Base-by-base conservation (phyloP, 169 alveolate species). In the Plasmodium reichenowi region DNA sequence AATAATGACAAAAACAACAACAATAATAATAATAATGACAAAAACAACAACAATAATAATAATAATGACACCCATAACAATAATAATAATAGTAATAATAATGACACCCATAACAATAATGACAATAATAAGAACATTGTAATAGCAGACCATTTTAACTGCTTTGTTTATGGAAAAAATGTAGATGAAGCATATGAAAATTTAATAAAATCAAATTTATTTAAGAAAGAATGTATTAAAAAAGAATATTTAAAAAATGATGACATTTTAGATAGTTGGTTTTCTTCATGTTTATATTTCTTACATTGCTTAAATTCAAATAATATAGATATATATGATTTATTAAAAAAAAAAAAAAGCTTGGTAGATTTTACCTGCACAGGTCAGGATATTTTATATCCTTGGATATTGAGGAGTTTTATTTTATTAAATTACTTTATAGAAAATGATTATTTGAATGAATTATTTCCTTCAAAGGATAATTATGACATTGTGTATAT, bases 181-280 rank as follows among this genome's bases (percentile, higher is more conserved):
- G 64, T 76, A 1, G 70, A 76, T 7, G 74, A 76, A 17, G 89
- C 89, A 2, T 64, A 76, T 56, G 43, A 76, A 9, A 62, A 38
- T 64, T 48, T 76, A 15, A 26, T 32, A 3, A 26, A 76, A 1
- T 76, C 89, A 12, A 2, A n/a, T 10, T 29, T n/a, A n/a, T 64
- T 76, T 22, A 22, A 76, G 48, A 50, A 13, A 2, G 63, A 22
- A 43, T 45, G n/a, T 26, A 29, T 76, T 5, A 76, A 32, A 56
- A 63, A 54, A 22, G 89, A 76, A 68, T 3, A 22, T n/a, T 38
- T 76, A 64, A 62, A 76, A 50, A 7, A 45, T 45, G 70, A 72
- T 1, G 89, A 76, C 38, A 75, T 76, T 3, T 24, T 76, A 29
- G 89, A 76, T 43, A 76, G 64, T 22, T 76, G 89, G 89, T 76